A percentile compares a stretch with the other conserved stretches of the same genome.
phyloP scores from a whole-genome alignment of 345 rosid species.

The Lepidium didymum region DNA sequence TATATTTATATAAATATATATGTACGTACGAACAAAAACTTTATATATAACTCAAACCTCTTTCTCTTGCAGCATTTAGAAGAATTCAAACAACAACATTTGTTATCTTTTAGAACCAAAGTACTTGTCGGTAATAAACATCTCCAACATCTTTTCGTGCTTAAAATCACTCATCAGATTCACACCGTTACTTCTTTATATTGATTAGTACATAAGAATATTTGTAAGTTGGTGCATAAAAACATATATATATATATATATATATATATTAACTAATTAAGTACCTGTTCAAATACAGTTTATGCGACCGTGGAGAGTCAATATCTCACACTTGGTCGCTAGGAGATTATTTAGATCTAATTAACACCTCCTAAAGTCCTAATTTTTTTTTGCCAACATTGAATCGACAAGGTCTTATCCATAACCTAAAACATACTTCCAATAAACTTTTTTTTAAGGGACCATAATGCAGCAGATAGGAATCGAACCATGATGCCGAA shows the following conservation, averaged over 20 bases:
- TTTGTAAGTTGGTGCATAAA: slow-evolving; percentile 10
- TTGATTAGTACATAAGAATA: neutral
- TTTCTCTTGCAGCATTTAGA: neutral
- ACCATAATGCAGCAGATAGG: no score
- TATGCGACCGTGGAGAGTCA: no score
- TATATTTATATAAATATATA: neutral
- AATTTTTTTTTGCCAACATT: no score
- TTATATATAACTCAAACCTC: neutral
- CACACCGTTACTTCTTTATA: neutral
- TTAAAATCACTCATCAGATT: slow-evolving; percentile 16
- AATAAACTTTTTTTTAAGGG: no score
- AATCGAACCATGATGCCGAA: no score
- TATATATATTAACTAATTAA: neutral
- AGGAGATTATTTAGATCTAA: no score
- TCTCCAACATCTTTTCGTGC: neutral
- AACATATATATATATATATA: no score
- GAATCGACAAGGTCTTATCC: no score
- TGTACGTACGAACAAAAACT: neutral
- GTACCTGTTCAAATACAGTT: neutral
- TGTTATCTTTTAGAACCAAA: neutral
- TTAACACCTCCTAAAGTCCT: no score
- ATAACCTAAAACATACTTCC: no score
- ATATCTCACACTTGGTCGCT: no score
- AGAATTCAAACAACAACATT: neutral
- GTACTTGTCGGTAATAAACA: slow-evolving; percentile 10